Evolutionary conservation across 345 rosid species (phyloP).

Genomic region (Mercurialis annua): DNA sequence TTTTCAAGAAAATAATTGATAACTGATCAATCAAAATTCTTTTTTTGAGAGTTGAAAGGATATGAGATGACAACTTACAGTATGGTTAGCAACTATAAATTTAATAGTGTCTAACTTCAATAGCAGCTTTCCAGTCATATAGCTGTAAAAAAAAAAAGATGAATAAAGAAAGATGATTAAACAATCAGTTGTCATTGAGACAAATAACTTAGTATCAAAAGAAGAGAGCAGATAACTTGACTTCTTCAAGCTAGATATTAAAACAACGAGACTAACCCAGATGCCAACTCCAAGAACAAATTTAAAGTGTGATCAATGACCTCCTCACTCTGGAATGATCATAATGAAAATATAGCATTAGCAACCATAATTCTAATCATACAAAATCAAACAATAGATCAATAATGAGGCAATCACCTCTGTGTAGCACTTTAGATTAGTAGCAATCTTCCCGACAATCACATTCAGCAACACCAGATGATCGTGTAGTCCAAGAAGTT

Average conservation of each 20-base stretch:
- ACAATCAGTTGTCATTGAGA: conserved; percentile 10
- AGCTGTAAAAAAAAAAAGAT: conserved; percentile 42
- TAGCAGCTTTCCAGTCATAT: conserved; percentile 98
- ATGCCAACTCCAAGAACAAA: conserved; percentile 91
- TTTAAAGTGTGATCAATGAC: conserved; percentile 92
- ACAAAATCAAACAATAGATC: conserved; percentile 7
- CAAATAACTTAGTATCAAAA: conserved; percentile 4
- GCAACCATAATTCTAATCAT: conserved; percentile 12
- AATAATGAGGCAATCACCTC: conserved; percentile 42
- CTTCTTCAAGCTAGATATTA: conserved; percentile 7
- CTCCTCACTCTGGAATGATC: conserved; percentile 69
- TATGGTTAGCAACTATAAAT: conserved; percentile 90
- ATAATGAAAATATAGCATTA: conserved; percentile 15
- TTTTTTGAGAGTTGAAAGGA: conserved; percentile 21
- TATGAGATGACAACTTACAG: conserved; percentile 49
- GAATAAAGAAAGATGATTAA: not conserved
- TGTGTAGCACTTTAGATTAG: conserved; percentile 89
- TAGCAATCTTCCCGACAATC: conserved; percentile 90
- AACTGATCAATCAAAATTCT: conserved; percentile 6
- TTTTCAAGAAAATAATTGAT: conserved; percentile 9
- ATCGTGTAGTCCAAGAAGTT: conserved; percentile 92
- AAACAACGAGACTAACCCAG: conserved; percentile 62
- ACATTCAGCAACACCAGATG: conserved; percentile 85
- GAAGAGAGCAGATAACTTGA: not conserved
- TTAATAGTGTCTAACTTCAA: conserved; percentile 85